Base-by-base conservation (phyloP, 2,329 filamentous ascomycete genomes). In the Onygenales sp. region DNA sequence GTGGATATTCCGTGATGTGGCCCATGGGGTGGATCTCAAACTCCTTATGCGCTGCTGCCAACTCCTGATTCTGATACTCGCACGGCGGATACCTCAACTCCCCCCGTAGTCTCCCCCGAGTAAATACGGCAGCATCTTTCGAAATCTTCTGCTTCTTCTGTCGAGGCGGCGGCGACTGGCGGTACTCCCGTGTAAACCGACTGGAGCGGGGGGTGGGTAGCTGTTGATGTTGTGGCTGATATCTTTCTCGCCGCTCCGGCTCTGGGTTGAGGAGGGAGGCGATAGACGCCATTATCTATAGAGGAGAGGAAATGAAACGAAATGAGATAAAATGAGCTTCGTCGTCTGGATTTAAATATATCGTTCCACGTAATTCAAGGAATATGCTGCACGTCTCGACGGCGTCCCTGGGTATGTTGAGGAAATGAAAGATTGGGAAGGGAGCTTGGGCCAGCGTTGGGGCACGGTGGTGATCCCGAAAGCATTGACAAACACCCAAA, bases 61-160 rank as follows among this genome's bases (percentile, higher is more conserved):
- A 75, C 21, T 73, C 66, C 27, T 79, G 75, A 58, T 86, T 79
- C 35, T 85, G 69, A 46, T 78, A 74, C 64, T 95, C 88, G 64
- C 82, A 85, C 0, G 91, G 88, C 14, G 79, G 79, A 64, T 85
- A 95, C 64, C 85, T 85, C 60, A 94, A 76, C 32, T 78, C 72
- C 2, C 86, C 88, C 57, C 83, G 82, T 35, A 81, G 74, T 55
- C 78, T 77, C 46, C 80, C 81, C 61, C 80, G 82, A 32, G 76
- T 75, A 65, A 86, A 83, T 7, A 85, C 70, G 0, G 81, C 78
- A 32, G 77, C 78, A 61, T 87, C 82, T 66, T 87, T 89, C 54
- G 78, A 72, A 63, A 84, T 74, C 70, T 84, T 88, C 58, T 78
- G 76, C 62, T 66, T 69, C 58, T 69, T 72, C 27, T 61, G 61